These are phyloP conservation scores for Leccinum ochraceum DNA, from an alignment of 768 basidiomycete genomes.

Conservation along the genomic window DNA sequence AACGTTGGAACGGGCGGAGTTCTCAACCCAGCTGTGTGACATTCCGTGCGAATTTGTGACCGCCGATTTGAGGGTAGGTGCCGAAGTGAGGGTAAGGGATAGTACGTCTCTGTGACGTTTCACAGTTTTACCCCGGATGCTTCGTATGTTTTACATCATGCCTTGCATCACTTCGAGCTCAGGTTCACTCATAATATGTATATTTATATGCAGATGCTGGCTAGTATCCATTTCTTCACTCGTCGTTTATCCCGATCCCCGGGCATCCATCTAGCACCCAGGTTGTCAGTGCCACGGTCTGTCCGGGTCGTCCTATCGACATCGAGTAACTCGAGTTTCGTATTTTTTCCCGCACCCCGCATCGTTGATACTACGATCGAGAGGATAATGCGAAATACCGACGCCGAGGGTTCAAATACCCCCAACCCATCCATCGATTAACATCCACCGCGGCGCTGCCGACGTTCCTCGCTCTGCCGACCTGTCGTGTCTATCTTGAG, in stretches of 20 bases:
- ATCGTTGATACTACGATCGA: neutral
- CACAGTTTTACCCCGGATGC: too few species aligned
- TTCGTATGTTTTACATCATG: too few species aligned
- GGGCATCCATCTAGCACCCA: neutral
- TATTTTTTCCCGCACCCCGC: neutral
- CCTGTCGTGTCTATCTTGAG: conserved; percentile 2
- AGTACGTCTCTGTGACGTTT: too few species aligned
- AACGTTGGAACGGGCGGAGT: too few species aligned
- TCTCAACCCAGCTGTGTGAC: too few species aligned
- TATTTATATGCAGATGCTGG: neutral
- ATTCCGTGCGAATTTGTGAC: too few species aligned
- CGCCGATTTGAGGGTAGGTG: too few species aligned
- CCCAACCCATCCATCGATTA: neutral
- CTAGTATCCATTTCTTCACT: neutral
- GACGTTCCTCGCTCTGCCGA: conserved; percentile 10
- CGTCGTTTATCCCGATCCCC: neutral
- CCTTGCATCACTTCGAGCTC: too few species aligned
- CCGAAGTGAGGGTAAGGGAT: too few species aligned
- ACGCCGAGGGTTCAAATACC: neutral
- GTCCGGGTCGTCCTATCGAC: neutral
- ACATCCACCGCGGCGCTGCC: neutral
- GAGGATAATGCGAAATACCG: neutral
- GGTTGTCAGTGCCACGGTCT: too few species aligned
- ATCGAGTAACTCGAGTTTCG: neutral
- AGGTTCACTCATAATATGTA: neutral